A percentile compares a stretch with the other conserved stretches of the same genome.
Evolutionary conservation across 2,329 filamentous ascomycete species (phyloP).

Genomic region (Paramyrothecium sp.): DNA sequence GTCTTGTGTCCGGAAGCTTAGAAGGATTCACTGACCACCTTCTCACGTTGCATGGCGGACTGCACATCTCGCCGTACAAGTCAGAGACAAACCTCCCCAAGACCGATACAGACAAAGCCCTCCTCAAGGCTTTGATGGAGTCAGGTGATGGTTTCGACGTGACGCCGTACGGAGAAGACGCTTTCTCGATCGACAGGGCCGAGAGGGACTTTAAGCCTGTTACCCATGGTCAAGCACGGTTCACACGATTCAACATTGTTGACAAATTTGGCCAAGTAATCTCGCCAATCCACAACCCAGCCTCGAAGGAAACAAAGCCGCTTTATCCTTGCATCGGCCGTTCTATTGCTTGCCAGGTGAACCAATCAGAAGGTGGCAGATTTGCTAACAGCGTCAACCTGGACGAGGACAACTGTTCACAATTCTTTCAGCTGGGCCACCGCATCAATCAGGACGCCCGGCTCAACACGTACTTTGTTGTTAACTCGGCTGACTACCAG

Average conservation of each 20-base stretch:
- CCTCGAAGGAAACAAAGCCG: too few species aligned
- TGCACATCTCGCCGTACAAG: neutral
- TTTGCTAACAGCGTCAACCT: too few species aligned
- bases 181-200: neutral
- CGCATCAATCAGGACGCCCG: neutral
- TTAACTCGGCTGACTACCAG: neutral
- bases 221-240: constrained; percentile 2
- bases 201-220: neutral
- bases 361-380: too few species aligned
- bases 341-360: too few species aligned
- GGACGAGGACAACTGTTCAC: neutral
- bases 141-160: neutral
- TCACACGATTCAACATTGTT: constrained; percentile 3
- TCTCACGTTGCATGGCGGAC: neutral
- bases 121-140: neutral
- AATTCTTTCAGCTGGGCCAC: neutral
- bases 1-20: neutral
- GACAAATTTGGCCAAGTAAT: constrained; percentile 6
- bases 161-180: neutral
- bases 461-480: neutral
- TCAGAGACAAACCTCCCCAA: neutral
- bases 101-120: neutral
- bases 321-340: too few species aligned
- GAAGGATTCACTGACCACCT: constrained; percentile 3
- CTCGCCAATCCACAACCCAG: too few species aligned